A percentile compares a stretch with the other conserved stretches of the same genome.
Conservation (phyloP, 2,329 filamentous ascomycete genomes). For the Cyphellophora europaea region DNA sequence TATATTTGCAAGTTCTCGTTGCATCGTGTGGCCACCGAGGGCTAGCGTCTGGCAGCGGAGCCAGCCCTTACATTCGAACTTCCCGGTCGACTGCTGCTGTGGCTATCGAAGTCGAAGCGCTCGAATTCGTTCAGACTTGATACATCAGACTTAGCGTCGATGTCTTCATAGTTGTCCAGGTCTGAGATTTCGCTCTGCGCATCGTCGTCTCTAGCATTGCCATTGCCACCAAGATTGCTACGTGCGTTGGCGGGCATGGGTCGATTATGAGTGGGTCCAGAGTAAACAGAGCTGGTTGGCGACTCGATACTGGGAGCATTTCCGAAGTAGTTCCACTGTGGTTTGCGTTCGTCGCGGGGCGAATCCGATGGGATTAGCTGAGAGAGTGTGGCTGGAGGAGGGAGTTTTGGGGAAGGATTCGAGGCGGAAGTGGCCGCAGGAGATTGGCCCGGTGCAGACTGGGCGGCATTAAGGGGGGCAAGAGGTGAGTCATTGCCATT, state of each 20-base stretch:
- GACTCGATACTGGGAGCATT: slow-evolving; percentile 4
- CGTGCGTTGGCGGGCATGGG: neutral
- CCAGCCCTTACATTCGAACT: too few relatives aligned
- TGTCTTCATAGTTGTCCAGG: slow-evolving; percentile 18
- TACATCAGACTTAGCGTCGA: slow-evolving; percentile 18
- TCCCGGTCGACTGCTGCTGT: too few relatives aligned
- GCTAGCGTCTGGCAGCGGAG: too few relatives aligned
- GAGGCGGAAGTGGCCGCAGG: slow-evolving; percentile 5
- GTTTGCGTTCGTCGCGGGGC: neutral
- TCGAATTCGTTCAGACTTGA: slow-evolving; percentile 19
- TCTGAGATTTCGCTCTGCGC: slow-evolving; percentile 10
- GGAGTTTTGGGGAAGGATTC: slow-evolving; percentile 15
- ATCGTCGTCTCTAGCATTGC: neutral
- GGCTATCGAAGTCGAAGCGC: slow-evolving; percentile 13
- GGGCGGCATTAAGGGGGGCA: neutral
- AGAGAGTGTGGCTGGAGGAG: slow-evolving; percentile 15
- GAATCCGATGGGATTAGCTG: slow-evolving; percentile 11
- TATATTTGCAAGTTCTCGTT: too few relatives aligned
- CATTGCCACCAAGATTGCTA: neutral
- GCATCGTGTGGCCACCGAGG: too few relatives aligned
- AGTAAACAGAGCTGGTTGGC: neutral
- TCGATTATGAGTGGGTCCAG: neutral
- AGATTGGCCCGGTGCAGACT: neutral
- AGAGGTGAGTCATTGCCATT: neutral
- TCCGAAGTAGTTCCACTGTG: slow-evolving; percentile 3